These are phyloP conservation scores for Megacollybia marginata DNA, from an alignment of 768 basidiomycete species.

Conservation along the genomic window DNA sequence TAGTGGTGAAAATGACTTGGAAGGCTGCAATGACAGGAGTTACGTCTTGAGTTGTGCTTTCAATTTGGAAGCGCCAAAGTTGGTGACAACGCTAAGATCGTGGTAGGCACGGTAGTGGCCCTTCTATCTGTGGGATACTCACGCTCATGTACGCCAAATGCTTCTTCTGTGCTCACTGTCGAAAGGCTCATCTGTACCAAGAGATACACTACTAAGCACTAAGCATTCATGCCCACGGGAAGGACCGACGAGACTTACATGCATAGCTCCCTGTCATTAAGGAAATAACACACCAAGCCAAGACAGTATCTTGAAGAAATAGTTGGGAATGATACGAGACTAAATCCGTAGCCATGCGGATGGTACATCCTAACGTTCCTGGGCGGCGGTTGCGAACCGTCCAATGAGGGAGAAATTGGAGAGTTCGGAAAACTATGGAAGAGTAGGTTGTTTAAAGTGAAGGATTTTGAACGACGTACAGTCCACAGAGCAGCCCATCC, in stretches of 20 bases:
- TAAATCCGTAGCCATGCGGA: conserved; percentile 87
- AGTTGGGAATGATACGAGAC: conserved; percentile 88
- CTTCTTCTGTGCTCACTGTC: conserved; percentile 82
- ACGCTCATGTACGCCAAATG: conserved; percentile 81
- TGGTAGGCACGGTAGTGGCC: too few species aligned
- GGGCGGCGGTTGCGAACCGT: conserved; percentile 82
- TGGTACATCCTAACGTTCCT: conserved; percentile 63
- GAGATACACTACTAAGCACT: conserved; percentile 37
- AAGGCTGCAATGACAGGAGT: too few species aligned
- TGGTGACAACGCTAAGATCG: too few species aligned
- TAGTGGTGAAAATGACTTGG: too few species aligned
- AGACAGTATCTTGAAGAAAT: conserved; percentile 87
- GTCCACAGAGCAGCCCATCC: conserved; percentile 62
- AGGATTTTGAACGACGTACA: conserved; percentile 39
- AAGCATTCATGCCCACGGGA: background rate
- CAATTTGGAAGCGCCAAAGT: too few species aligned
- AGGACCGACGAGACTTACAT: too few species aligned
- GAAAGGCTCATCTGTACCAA: conserved; percentile 87
- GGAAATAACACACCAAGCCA: conserved; percentile 63
- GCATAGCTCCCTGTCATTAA: conserved; percentile 53
- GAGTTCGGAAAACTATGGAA: conserved; percentile 64
- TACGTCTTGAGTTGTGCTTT: too few species aligned
- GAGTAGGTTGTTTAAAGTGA: background rate
- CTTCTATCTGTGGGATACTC: conserved; percentile 71
- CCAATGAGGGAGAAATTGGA: conserved; percentile 58